phyloP scores from a whole-genome alignment of 2,329 filamentous ascomycete species.

The Tolypocladium guangdongense region DNA sequence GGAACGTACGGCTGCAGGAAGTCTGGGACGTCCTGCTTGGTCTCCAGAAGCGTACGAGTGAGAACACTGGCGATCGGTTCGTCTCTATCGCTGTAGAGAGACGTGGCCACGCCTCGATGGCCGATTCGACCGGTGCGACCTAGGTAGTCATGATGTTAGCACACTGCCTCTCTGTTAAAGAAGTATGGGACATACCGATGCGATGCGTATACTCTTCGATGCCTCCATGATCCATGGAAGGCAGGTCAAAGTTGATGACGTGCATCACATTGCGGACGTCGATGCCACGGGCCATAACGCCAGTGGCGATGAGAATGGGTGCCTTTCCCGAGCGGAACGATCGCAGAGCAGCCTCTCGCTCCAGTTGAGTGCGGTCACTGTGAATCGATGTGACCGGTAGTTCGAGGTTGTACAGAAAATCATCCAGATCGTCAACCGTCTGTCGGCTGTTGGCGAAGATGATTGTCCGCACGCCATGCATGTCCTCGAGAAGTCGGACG shows the following conservation, averaged over 20 bases:
- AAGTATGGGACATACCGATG: constrained; percentile 53
- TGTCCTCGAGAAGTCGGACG: constrained; percentile 58
- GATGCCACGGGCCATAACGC: constrained; percentile 76
- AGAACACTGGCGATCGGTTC: constrained; percentile 61
- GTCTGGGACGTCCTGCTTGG: constrained; percentile 66
- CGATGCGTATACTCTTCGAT: constrained; percentile 92
- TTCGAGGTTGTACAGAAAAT: constrained; percentile 70
- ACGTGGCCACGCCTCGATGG: constrained; percentile 73
- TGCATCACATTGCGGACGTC: constrained; percentile 81
- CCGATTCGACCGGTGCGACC: constrained; percentile 92
- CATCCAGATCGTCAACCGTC: constrained; percentile 73
- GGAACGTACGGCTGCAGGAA: constrained; percentile 62
- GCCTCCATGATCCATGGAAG: constrained; percentile 63
- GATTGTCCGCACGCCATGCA: constrained; percentile 66
- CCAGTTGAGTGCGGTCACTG: constrained; percentile 71
- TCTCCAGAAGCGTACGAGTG: constrained; percentile 73
- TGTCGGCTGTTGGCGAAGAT: constrained; percentile 82
- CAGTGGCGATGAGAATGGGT: constrained; percentile 79
- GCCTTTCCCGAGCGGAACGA: constrained; percentile 64
- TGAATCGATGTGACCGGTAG: constrained; percentile 86
- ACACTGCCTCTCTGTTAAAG: neutral
- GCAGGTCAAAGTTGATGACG: constrained; percentile 89
- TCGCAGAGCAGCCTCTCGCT: constrained; percentile 86
- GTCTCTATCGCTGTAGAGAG: constrained; percentile 76
- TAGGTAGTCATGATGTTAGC: constrained; percentile 18